Conservation (phyloP, 2,329 filamentous ascomycete genomes). For the Waltergamsia citrina region DNA sequence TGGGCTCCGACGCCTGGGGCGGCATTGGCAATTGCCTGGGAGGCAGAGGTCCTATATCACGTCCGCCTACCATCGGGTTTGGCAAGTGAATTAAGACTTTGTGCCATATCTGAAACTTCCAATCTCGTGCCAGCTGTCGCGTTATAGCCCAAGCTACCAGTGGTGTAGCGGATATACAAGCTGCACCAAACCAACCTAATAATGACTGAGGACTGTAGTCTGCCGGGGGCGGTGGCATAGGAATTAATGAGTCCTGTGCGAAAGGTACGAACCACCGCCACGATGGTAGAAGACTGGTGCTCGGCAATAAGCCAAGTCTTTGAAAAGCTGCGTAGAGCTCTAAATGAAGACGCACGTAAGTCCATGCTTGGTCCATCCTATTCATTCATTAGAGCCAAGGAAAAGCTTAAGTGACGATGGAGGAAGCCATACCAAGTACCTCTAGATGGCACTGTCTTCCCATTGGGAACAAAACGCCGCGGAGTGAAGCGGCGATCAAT, state of each 20-base stretch:
- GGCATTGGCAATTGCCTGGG: constrained; percentile 9
- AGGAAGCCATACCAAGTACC: too few species aligned
- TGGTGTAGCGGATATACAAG: constrained; percentile 33
- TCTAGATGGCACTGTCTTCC: constrained; percentile 11
- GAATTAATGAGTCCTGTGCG: constrained; percentile 38
- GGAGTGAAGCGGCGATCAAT: constrained; percentile 14
- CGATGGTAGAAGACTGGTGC: constrained; percentile 29
- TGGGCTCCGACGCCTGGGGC: constrained; percentile 3
- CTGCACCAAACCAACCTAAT: constrained; percentile 30
- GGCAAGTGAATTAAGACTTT: constrained; percentile 29
- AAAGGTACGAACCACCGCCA: constrained; percentile 46
- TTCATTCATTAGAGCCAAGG: too few species aligned
- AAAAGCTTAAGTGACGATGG: too few species aligned
- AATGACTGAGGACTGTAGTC: constrained; percentile 28
- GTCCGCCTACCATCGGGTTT: constrained; percentile 15
- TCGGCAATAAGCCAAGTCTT: constrained; percentile 35
- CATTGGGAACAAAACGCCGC: constrained; percentile 14
- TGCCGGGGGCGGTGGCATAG: constrained; percentile 30
- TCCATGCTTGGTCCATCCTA: constrained; percentile 22
- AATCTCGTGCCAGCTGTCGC: constrained; percentile 24
- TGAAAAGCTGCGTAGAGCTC: constrained; percentile 44
- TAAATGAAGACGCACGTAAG: constrained; percentile 38
- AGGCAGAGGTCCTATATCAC: constrained; percentile 7
- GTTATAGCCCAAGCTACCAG: constrained; percentile 36
- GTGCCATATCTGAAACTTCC: constrained; percentile 25